Percentiles rank a stretch among this genome's conserved stretches.
These are phyloP conservation scores for Chenopodium berlandieri DNA, from an alignment of 148 eudicot genomes.

Conservation along the genomic window DNA sequence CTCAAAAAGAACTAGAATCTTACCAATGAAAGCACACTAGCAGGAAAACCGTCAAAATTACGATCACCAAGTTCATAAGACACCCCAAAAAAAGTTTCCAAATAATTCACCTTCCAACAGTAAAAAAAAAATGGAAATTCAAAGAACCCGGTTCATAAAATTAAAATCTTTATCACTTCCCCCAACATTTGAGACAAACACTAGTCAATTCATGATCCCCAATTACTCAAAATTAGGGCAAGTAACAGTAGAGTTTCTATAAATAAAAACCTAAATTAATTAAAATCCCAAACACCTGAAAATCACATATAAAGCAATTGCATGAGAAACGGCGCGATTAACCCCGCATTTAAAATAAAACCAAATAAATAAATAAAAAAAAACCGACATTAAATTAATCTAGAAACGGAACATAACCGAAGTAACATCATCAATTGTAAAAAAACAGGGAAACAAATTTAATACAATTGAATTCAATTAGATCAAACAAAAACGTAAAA, in stretches of 20 bases:
- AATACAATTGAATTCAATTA: conserved; percentile 2
- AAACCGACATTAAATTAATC: conserved; percentile 20
- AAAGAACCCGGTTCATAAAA: background rate
- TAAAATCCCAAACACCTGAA: conserved; percentile 7
- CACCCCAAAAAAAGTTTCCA: conserved; percentile 1
- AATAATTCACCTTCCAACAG: background rate
- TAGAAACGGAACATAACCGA: conserved; percentile 19
- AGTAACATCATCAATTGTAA: conserved; percentile 9
- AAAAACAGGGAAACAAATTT: background rate
- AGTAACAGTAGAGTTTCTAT: background rate
- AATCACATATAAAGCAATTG: background rate
- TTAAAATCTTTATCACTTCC: background rate
- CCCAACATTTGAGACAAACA: background rate
- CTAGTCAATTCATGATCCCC: conserved; percentile 15
- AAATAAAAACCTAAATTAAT: conserved; percentile 1
- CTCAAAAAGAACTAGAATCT: background rate
- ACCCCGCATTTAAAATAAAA: background rate
- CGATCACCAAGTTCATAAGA: background rate
- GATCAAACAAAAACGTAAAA: conserved; percentile 10
- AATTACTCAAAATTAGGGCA: background rate
- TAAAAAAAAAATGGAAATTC: background rate
- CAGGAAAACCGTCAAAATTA: background rate
- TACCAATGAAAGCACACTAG: background rate
- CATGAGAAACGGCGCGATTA: background rate
- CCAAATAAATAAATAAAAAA: background rate